Percentiles rank a stretch among this genome's conserved stretches.
Evolutionary conservation across 2,329 filamentous ascomycete species (phyloP).

Genomic region (Talaromyces sp.): DNA sequence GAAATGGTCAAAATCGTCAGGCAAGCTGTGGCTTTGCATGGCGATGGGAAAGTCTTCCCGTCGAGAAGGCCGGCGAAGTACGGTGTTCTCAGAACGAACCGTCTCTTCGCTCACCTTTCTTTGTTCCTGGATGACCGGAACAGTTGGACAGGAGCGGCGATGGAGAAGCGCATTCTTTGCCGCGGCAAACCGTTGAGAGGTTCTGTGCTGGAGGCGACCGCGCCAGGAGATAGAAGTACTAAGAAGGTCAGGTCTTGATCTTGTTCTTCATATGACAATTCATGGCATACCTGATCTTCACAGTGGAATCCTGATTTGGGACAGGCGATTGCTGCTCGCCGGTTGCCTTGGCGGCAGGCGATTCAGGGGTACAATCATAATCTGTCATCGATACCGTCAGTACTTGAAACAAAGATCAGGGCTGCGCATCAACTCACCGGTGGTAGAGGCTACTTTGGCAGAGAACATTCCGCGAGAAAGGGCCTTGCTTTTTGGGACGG

Average conservation of each 20-base stretch:
- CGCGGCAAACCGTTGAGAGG: background rate
- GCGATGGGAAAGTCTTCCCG: constrained; percentile 18
- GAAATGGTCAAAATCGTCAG: background rate
- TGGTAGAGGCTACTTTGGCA: background rate
- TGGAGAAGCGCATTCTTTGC: constrained; percentile 6
- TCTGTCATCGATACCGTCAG: background rate
- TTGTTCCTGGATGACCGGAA: background rate
- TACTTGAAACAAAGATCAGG: background rate
- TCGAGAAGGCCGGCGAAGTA: constrained; percentile 29
- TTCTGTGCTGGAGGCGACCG: constrained; percentile 1
- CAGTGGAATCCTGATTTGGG: background rate
- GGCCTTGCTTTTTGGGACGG: no score
- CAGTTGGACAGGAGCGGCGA: background rate
- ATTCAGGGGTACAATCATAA: background rate
- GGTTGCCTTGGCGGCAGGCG: background rate
- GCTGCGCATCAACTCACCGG: background rate
- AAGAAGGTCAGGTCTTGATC: background rate
- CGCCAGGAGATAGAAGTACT: background rate
- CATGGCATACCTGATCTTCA: constrained; percentile 1
- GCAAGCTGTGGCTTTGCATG: background rate
- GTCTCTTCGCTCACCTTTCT: constrained; percentile 30
- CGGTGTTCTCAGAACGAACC: constrained; percentile 25
- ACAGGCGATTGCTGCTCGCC: background rate
- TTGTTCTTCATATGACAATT: background rate
- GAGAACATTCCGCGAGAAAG: background rate